Evolutionary conservation across 306 rosid species (phyloP), one percentile per base, ranked within the genome.

Genomic region (Cicer arietinum): DNA sequence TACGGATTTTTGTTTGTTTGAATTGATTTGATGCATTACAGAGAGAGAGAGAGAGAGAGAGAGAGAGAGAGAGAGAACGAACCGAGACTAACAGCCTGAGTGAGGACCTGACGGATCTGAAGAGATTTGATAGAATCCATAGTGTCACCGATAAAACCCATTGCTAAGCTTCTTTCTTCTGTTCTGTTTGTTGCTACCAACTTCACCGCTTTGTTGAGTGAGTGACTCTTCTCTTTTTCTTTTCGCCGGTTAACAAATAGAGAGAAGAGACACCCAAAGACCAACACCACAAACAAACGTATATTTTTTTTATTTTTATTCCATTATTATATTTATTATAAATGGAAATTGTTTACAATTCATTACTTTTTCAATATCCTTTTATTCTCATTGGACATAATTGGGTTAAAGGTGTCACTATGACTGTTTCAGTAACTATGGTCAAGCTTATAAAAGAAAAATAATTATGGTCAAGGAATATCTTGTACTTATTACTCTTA

Each of bases 81-180:
- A 91, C 97, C 97, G 20, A 91, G 95, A 82, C 95, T 91, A 85
- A 91, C 85, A 53, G 67, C 91, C 80, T 91, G 97, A 20, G 90
- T 80, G 64, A 91, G 88, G 56, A 88, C 85, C 84, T 91, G 97
- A 25, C 97, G 95, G 87, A 91, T 86, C 97, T 89, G 97, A 75
- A 91, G 69, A 80, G 95, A 91, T 82, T 86, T 91, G 80, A 91
- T 43, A 77, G 97, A 91, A 30, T 89, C 92, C 44, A 91, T 53
- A 13, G 76, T 76, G 64, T 91, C 97, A n/a, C 88, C 88, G 80
- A 89, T 85, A 88, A 85, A 89, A 69, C 95, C 95, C 97, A 91
- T 91, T 74, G 51, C 42, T 53, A 0, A 3, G 3, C 47, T 25
- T 7, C 20, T 64, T 46, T 3, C 53, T 57, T 57, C 67, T 13